phyloP scores from a whole-genome alignment of 495 filamentous ascomycete species.

The Xylaria bambusicola region DNA sequence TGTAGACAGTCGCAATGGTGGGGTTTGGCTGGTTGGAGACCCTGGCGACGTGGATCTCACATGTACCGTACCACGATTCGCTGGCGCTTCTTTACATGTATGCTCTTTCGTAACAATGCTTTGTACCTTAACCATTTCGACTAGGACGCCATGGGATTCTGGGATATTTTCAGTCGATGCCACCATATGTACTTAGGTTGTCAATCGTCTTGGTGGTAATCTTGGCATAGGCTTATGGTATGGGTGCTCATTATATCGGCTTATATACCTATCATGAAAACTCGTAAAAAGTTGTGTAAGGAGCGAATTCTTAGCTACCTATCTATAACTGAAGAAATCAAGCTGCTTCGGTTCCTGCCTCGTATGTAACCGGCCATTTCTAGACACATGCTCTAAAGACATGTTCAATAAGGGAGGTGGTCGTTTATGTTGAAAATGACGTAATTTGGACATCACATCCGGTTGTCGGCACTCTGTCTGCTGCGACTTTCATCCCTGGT shows the following conservation, averaged over 20 bases:
- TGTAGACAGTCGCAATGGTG: slow-evolving; percentile 12
- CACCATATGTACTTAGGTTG: slow-evolving; percentile 7
- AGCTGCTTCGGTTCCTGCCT: background rate
- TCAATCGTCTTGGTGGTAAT: too few relatives aligned
- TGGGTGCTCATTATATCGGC: background rate
- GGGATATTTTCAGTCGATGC: background rate
- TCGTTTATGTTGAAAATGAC: slow-evolving; percentile 4
- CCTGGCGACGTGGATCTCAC: background rate
- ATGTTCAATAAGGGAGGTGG: background rate
- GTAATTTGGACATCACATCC: slow-evolving; percentile 7
- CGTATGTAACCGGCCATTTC: background rate
- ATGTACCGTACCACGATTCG: background rate
- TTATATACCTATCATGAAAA: too few relatives aligned
- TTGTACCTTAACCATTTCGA: background rate
- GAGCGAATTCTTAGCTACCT: too few relatives aligned
- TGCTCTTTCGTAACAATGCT: background rate
- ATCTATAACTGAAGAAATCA: too few relatives aligned
- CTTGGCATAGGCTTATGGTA: slow-evolving; percentile 7
- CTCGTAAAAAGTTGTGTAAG: too few relatives aligned
- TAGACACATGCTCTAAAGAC: background rate
- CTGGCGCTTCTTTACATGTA: background rate
- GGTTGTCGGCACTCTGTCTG: slow-evolving; percentile 1
- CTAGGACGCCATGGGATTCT: background rate
- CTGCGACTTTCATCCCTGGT: background rate
- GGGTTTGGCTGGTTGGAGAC: background rate